Evolutionary conservation across 495 filamentous ascomycete genomes (phyloP).

Genomic region (Oidiodendron maius): DNA sequence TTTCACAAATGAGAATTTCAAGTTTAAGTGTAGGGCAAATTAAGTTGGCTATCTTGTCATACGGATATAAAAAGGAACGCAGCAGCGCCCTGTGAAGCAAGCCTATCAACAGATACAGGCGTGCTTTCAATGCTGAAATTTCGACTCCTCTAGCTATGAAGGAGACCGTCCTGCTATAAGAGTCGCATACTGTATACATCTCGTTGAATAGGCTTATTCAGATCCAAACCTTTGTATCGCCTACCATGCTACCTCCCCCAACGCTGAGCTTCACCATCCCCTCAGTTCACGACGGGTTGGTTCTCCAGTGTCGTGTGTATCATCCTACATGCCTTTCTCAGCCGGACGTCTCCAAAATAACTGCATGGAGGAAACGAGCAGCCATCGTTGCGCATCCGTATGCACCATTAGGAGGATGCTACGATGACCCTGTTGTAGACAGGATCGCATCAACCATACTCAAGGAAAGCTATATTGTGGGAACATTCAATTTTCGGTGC

Average conservation of each 20-base stretch:
- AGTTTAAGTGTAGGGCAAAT: too few species aligned
- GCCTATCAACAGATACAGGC: too few species aligned
- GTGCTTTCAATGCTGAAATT: too few species aligned
- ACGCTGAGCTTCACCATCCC: slow-evolving; percentile 72
- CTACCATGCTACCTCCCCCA: slow-evolving; percentile 42
- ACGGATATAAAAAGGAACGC: too few species aligned
- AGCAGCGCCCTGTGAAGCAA: too few species aligned
- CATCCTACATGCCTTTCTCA: slow-evolving; percentile 47
- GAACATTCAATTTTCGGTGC: slow-evolving; percentile 91
- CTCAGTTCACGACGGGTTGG: slow-evolving; percentile 69
- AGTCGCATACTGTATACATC: not conserved
- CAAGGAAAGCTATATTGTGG: slow-evolving; percentile 64
- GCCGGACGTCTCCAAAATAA: slow-evolving; percentile 19
- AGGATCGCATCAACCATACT: slow-evolving; percentile 58
- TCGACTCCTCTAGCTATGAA: too few species aligned
- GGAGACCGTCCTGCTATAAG: too few species aligned
- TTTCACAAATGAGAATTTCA: too few species aligned
- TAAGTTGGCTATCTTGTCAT: too few species aligned
- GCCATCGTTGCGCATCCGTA: slow-evolving; percentile 91
- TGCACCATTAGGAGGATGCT: slow-evolving; percentile 77
- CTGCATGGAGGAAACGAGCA: slow-evolving; percentile 45
- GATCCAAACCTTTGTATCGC: not conserved
- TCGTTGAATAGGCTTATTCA: not conserved
- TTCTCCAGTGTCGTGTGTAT: slow-evolving; percentile 77
- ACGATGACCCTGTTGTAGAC: slow-evolving; percentile 73